Conservation (phyloP, 345 rosid species). For the Lenwebbia sp. region DNA sequence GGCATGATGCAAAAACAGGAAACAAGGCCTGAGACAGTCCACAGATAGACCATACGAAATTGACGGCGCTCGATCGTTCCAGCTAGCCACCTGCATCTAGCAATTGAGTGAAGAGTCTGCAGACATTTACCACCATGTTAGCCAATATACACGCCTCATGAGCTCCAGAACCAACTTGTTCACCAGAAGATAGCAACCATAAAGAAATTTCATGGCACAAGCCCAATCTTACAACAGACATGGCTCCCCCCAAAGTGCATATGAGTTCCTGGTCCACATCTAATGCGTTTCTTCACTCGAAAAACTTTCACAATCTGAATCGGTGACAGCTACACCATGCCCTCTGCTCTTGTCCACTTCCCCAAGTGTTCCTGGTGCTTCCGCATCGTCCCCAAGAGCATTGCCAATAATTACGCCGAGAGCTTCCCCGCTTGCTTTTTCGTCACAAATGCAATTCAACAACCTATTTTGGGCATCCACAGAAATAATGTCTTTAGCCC, state of each 20-base stretch:
- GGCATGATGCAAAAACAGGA: neutral
- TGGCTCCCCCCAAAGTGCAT: neutral
- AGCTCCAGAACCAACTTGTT: neutral
- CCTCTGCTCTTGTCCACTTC: neutral
- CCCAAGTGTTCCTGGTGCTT: neutral
- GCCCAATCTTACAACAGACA: neutral
- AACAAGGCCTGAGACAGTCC: neutral
- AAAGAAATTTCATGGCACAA: neutral
- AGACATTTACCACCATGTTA: neutral
- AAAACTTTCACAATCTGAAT: neutral
- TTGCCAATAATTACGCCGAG: neutral
- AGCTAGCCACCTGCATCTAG: neutral
- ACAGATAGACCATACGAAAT: neutral
- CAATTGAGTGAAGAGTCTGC: neutral
- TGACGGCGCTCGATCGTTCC: neutral
- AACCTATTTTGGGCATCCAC: constrained; percentile 2
- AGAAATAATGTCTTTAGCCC: constrained; percentile 6
- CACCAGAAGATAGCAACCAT: neutral
- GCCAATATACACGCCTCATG: neutral
- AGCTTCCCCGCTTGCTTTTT: neutral
- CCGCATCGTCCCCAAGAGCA: neutral
- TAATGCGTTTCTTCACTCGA: neutral
- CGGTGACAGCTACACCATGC: neutral
- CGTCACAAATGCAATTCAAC: neutral
- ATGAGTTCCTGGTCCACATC: neutral